Conservation (phyloP, 2,329 filamentous ascomycete species). For the Aureobasidium sp. region DNA sequence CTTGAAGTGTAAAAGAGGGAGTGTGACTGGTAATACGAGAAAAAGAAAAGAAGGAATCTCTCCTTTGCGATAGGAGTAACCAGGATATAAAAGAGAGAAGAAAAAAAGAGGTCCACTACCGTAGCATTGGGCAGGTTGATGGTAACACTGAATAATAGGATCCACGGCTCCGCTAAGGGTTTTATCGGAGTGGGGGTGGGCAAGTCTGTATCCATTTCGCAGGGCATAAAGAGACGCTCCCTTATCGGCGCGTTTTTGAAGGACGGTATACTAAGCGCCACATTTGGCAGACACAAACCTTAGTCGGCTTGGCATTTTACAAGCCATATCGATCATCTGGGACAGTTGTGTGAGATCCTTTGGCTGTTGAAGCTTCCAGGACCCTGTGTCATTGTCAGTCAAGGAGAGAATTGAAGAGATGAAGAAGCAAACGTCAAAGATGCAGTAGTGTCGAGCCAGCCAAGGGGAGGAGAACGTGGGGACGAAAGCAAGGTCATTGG, state of each 20-base stretch:
- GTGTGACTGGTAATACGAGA: not conserved
- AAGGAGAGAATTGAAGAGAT: slow-evolving; percentile 8
- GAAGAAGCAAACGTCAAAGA: slow-evolving; percentile 5
- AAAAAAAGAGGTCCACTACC: slow-evolving; percentile 1
- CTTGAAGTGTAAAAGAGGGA: slow-evolving; percentile 5
- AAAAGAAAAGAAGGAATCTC: slow-evolving; percentile 1
- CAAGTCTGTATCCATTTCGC: not conserved
- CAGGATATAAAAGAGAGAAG: not conserved
- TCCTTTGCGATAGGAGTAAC: not conserved
- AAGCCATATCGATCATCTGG: not conserved
- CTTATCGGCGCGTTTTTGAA: slow-evolving; percentile 6
- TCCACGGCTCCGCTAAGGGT: slow-evolving; percentile 11
- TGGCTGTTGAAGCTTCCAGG: slow-evolving; percentile 5
- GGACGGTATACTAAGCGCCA: slow-evolving; percentile 4
- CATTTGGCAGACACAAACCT: slow-evolving; percentile 5
- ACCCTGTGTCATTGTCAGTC: slow-evolving; percentile 8
- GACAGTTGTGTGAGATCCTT: not conserved
- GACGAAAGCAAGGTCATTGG: not conserved
- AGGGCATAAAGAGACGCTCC: slow-evolving; percentile 4
- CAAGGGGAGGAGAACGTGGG: slow-evolving; percentile 4
- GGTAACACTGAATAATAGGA: slow-evolving; percentile 9
- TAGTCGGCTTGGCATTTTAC: slow-evolving; percentile 7
- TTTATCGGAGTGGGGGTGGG: slow-evolving; percentile 9
- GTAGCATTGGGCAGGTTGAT: slow-evolving; percentile 7
- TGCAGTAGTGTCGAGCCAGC: slow-evolving; percentile 2